Conservation (phyloP, 2,329 filamentous ascomycete species). For the Cadophora sp. region DNA sequence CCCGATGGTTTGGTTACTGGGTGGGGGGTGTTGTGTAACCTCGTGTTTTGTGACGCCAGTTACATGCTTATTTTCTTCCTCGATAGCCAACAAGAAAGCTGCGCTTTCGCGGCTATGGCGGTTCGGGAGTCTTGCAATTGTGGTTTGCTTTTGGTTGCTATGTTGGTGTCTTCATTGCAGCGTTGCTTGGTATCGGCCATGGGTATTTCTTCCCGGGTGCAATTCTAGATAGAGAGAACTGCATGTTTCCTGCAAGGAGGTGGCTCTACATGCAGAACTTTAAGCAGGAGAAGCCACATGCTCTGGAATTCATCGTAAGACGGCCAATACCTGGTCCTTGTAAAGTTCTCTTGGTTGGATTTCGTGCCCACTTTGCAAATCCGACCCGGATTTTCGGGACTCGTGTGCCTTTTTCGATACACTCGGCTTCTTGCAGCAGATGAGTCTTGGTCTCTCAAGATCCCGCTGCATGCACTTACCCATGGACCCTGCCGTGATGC, state of each 20-base stretch:
- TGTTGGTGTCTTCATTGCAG: not conserved
- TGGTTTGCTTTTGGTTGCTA: not conserved
- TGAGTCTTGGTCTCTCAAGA: constrained; percentile 12
- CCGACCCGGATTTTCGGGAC: constrained; percentile 20
- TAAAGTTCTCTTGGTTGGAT: not conserved
- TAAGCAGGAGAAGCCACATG: not conserved
- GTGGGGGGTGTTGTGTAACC: not conserved
- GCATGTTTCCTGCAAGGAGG: not conserved
- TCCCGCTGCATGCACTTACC: not conserved
- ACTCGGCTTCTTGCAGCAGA: constrained; percentile 20
- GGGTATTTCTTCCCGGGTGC: not conserved
- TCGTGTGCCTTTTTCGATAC: not conserved
- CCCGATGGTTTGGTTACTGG: constrained; percentile 12
- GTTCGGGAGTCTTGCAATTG: not conserved
- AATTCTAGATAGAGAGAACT: not conserved
- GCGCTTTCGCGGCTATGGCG: constrained; percentile 6
- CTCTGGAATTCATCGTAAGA: not conserved
- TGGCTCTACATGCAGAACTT: not conserved
- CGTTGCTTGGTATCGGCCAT: not conserved
- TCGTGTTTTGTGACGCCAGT: not conserved
- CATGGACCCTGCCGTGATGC: not conserved
- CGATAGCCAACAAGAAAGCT: not conserved
- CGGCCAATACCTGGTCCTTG: not conserved
- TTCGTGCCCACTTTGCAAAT: not conserved
- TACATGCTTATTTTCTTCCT: not conserved